Evolutionary conservation across 2,329 filamentous ascomycete genomes (phyloP).

Genomic region (Stemphylium lycopersici): DNA sequence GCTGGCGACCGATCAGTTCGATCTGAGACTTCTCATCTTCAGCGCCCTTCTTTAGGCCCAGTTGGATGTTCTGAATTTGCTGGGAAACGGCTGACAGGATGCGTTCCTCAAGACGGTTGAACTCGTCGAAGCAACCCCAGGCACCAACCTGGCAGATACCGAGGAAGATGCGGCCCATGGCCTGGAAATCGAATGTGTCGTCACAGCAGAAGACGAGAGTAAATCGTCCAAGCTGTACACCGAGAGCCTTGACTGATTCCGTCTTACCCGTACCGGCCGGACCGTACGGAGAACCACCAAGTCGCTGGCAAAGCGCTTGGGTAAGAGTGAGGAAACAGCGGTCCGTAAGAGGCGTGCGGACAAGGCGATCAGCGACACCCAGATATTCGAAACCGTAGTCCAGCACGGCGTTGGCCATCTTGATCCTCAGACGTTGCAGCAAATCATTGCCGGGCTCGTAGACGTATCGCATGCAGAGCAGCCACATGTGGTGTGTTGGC

Average conservation of each 20-base stretch:
- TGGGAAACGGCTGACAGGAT: constrained; percentile 98
- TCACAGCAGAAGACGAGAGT: constrained; percentile 99
- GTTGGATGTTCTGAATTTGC: constrained; percentile 98
- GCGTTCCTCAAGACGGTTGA: constrained; percentile 97
- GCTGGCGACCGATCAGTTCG: constrained; percentile 88
- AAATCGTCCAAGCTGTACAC: constrained; percentile 94
- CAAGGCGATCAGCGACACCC: constrained; percentile 92
- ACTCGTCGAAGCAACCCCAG: constrained; percentile 99
- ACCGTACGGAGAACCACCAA: constrained; percentile 96
- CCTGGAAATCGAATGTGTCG: constrained; percentile 99
- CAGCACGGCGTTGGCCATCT: constrained; percentile 95
- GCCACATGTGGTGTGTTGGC: constrained; percentile 86
- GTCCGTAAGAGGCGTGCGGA: constrained; percentile 95
- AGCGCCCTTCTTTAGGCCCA: constrained; percentile 84
- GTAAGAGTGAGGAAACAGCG: constrained; percentile 98
- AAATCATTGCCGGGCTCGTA: constrained; percentile 83
- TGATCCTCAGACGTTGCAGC: constrained; percentile 81
- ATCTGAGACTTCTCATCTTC: constrained; percentile 87
- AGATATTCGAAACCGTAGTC: constrained; percentile 98
- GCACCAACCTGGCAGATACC: constrained; percentile 99
- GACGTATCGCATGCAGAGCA: constrained; percentile 95
- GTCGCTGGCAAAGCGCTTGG: constrained; percentile 89
- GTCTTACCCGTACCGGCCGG: constrained; percentile 98
- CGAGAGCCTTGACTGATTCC: constrained; percentile 97
- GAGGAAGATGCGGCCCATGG: constrained; percentile 98